A percentile compares a stretch with the other conserved stretches of the same genome.
Evolutionary conservation across 306 rosid species (phyloP).

Genomic region (Vigna mungo): DNA sequence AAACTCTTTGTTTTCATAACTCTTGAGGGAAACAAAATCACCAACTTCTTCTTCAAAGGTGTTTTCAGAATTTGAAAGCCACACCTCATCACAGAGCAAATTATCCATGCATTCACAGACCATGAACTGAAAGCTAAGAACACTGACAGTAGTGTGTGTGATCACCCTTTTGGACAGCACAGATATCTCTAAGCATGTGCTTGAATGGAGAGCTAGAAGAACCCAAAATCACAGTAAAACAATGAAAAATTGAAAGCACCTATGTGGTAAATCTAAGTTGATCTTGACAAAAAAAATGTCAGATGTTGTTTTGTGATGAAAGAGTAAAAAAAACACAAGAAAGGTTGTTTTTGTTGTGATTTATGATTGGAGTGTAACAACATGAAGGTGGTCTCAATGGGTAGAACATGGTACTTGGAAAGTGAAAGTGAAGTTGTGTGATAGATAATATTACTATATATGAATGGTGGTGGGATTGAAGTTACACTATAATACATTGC

Average conservation of each 20-base stretch:
- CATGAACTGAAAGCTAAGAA: background rate
- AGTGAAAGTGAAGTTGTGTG: constrained; percentile 3
- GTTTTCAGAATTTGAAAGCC: background rate
- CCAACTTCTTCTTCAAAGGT: background rate
- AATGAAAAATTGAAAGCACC: background rate
- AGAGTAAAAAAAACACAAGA: background rate
- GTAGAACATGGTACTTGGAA: background rate
- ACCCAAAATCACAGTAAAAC: background rate
- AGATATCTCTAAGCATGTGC: background rate
- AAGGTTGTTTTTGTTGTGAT: constrained; percentile 15
- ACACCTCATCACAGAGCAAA: constrained; percentile 20
- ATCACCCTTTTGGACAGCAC: background rate
- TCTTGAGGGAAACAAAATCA: background rate
- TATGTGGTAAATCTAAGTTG: too few relatives aligned
- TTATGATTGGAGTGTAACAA: background rate
- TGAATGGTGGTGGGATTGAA: background rate
- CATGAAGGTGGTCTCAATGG: background rate
- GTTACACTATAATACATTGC: background rate
- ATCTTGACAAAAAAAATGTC: background rate
- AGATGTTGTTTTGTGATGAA: background rate
- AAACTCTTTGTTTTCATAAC: background rate
- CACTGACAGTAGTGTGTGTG: background rate
- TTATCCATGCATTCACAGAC: constrained; percentile 4
- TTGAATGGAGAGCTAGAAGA: too few relatives aligned
- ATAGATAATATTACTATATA: background rate